Evolutionary conservation across 352 stramenopile genomes (phyloP), one percentile per base, ranked within the genome.

Genomic region (Phytophthora tentaculata): DNA sequence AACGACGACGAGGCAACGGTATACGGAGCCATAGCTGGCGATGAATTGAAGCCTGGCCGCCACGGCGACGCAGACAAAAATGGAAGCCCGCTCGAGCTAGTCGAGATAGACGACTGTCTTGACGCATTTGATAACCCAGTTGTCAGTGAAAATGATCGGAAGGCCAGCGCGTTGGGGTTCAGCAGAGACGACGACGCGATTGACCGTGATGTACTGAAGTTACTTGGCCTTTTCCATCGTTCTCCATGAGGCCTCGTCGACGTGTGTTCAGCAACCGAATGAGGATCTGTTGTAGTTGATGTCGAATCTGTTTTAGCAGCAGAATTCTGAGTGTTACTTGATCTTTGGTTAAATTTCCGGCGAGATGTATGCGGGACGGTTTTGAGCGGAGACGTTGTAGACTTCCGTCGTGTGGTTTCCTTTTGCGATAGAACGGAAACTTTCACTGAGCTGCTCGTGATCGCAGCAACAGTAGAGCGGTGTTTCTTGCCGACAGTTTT

Each of bases 401-500:
- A 51, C 41, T 69, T 72, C 61, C 23, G 57, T 9, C 54, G 43
- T 19, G 37, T 41, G 24, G 53, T 8, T 20, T 73, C 61, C 23
- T 63, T 52, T 17, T 39, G 51, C 14, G 57, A 51, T n/a, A 24
- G 65, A 14, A 7, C 16, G 49, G 56, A 17, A 4, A 26, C 8
- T 49, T 71, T 67, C 1, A 17, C 29, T 2, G 52, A 39, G 26
- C 35, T 52, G 47, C 19, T 69, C 2, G 54, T 48, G 12, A 67
- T 58, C 17, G 65, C 59, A 37, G 56, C 55, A 17, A 61, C 48
- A 16, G 59, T 37, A 26, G 73, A 73, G 19, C 84, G 80, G 24
- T 87, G 70, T n/a, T 91, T 90, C 43, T 82, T 84, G n/a, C 84
- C 78, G 10, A 94, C 86, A 0, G 83, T 94, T 5, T 79, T 94